A percentile compares a stretch with the other conserved stretches of the same genome.
phyloP scores from a whole-genome alignment of 768 basidiomycete species.

The Macrolepiota fuliginosa region DNA sequence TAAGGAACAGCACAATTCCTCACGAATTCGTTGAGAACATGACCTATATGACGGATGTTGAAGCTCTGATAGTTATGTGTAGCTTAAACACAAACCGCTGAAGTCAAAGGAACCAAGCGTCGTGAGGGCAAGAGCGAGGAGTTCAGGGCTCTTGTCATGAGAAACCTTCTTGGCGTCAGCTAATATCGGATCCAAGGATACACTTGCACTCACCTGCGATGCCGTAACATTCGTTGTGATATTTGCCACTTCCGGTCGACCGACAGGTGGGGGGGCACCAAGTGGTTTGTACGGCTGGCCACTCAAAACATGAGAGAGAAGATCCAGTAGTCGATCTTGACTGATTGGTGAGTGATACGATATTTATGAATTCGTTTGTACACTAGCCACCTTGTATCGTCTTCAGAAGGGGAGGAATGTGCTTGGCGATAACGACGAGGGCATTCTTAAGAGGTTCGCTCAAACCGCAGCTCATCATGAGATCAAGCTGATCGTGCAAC shows the following conservation, averaged over 20 bases:
- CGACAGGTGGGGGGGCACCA: conserved; percentile 72
- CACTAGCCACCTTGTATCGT: conserved; percentile 80
- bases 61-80: background rate
- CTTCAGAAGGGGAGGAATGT: conserved; percentile 87
- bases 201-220: conserved; percentile 37
- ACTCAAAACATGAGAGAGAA: conserved; percentile 75
- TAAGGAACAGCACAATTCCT: conserved; percentile 89
- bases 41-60: conserved; percentile 47
- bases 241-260: conserved; percentile 48
- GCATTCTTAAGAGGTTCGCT: conserved; percentile 88
- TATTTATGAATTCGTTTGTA: background rate
- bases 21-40: conserved; percentile 94
- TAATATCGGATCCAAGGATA: background rate
- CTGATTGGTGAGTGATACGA: background rate
- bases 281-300: conserved; percentile 86
- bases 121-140: conserved; percentile 77
- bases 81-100: conserved; percentile 53
- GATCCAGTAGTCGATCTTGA: conserved; percentile 84
- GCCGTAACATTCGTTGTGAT: conserved; percentile 50
- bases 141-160: conserved; percentile 61
- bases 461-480: conserved; percentile 94
- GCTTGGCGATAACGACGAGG: conserved; percentile 76
- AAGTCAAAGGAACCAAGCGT: conserved; percentile 95
- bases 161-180: conserved; percentile 30
- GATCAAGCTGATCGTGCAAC: conserved; percentile 92